phyloP scores from a whole-genome alignment of 352 stramenopile genomes.

The Phytophthora pisi region DNA sequence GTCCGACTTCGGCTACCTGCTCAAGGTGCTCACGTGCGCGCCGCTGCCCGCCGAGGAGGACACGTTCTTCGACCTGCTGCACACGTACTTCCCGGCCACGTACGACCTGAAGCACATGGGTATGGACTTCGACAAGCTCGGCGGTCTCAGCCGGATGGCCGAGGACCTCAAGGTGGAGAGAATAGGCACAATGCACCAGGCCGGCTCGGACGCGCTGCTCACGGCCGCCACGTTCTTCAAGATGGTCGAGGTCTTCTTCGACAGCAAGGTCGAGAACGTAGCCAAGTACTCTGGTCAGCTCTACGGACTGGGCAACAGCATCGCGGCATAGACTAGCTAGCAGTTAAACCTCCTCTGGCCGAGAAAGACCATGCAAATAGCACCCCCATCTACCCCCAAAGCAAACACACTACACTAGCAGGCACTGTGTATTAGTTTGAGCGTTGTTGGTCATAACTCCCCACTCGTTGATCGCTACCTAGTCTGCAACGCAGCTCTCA shows the following conservation, averaged over 20 bases:
- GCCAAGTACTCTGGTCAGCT: conserved; percentile 87
- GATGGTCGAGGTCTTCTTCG: conserved; percentile 90
- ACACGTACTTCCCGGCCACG: conserved; percentile 98
- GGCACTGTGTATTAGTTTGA: conserved; percentile 15
- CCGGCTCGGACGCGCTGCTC: conserved; percentile 97
- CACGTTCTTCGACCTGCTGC: conserved; percentile 97
- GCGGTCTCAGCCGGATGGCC: conserved; percentile 96
- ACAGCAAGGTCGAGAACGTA: conserved; percentile 85
- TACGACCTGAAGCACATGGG: conserved; percentile 99
- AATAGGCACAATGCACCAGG: conserved; percentile 99
- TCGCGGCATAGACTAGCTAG: conserved; percentile 42
- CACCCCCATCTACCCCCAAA: conserved; percentile 9
- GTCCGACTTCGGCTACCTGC: conserved; percentile 99
- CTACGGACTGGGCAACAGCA: conserved; percentile 83
- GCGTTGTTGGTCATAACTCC: not conserved
- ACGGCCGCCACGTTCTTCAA: conserved; percentile 95
- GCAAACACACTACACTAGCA: conserved; percentile 13
- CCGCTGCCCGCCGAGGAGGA: conserved; percentile 90
- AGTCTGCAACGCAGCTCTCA: not conserved
- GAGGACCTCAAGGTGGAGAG: conserved; percentile 97
- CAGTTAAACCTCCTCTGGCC: conserved; percentile 6
- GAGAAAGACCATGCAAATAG: conserved; percentile 34
- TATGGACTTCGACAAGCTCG: conserved; percentile 97
- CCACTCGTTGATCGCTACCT: conserved; percentile 8
- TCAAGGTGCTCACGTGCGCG: conserved; percentile 95